Conservation (phyloP, 371 early-diverging fungal species). For the Mucor irregularis region DNA sequence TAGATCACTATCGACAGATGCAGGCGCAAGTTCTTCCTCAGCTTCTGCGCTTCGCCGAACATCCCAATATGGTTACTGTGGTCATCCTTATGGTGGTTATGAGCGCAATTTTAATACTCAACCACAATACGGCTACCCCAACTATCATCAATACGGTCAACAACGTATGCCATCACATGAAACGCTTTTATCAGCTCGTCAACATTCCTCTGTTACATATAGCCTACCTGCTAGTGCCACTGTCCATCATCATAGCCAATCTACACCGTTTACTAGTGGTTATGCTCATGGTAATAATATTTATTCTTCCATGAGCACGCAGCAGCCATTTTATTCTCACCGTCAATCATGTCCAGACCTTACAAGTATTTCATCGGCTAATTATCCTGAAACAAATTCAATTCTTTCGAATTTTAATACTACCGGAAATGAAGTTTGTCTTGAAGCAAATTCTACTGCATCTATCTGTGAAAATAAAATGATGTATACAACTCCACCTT, state of each 20-base stretch:
- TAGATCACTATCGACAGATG: slow-evolving; percentile 24
- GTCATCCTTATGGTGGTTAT: slow-evolving; percentile 20
- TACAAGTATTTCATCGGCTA: slow-evolving; percentile 1
- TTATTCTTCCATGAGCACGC: background rate
- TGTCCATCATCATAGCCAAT: too few relatives aligned
- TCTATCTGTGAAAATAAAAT: slow-evolving; percentile 3
- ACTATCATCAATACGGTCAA: slow-evolving; percentile 4
- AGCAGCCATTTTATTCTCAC: slow-evolving; percentile 15
- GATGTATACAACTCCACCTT: background rate
- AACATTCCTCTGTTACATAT: slow-evolving; percentile 16
- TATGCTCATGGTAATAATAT: background rate
- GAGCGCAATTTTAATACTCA: background rate
- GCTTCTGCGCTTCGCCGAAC: slow-evolving; percentile 9
- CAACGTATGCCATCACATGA: slow-evolving; percentile 8
- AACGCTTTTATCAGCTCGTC: slow-evolving; percentile 12
- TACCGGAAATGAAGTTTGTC: background rate
- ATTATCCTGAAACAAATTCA: slow-evolving; percentile 25
- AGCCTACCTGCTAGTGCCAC: slow-evolving; percentile 3
- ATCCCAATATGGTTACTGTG: slow-evolving; percentile 21
- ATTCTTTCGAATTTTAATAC: slow-evolving; percentile 8
- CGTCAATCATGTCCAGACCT: slow-evolving; percentile 28
- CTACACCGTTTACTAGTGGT: too few relatives aligned
- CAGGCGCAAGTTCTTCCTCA: slow-evolving; percentile 14
- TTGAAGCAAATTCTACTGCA: slow-evolving; percentile 2
- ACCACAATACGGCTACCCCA: slow-evolving; percentile 1